These are phyloP conservation scores for Epichloe uncinata DNA, from an alignment of 2,329 filamentous ascomycete species.

Conservation along the genomic window DNA sequence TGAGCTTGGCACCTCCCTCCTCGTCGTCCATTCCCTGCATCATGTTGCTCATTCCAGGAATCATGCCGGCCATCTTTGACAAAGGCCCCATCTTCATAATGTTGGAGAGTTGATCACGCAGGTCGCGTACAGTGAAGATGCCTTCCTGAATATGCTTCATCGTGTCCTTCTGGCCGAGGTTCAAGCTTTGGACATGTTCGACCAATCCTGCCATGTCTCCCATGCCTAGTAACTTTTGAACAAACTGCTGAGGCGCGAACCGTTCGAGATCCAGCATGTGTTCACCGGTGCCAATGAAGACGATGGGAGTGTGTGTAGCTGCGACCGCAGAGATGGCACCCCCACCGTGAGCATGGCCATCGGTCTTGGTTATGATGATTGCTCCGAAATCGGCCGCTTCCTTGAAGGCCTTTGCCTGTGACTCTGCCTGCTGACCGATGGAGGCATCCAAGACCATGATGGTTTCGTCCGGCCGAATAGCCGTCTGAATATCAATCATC, in stretches of 20 bases:
- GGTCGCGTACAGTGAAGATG: constrained; percentile 87
- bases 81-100: constrained; percentile 99
- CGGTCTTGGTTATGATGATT: constrained; percentile 98
- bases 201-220: constrained; percentile 91
- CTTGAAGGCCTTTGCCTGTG: constrained; percentile 93
- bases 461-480: constrained; percentile 85
- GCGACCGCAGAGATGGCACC: constrained; percentile 96
- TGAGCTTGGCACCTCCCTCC: constrained; percentile 77
- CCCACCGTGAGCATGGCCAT: constrained; percentile 88
- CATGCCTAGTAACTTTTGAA: constrained; percentile 91
- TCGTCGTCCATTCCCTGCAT: constrained; percentile 97
- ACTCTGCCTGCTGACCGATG: constrained; percentile 91
- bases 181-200: constrained; percentile 91
- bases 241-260: constrained; percentile 85
- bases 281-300: constrained; percentile 95
- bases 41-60: constrained; percentile 83
- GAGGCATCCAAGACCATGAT: constrained; percentile 97
- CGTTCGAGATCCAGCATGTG: constrained; percentile 91
- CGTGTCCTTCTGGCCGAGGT: constrained; percentile 94
- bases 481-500: constrained; percentile 91
- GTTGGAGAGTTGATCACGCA: constrained; percentile 89
- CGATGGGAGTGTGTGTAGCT: constrained; percentile 90
- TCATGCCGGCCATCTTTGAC: constrained; percentile 98
- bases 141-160: constrained; percentile 98
- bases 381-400: constrained; percentile 93